Conservation (phyloP, 345 rosid genomes). For the Bruguiera parviflora region DNA sequence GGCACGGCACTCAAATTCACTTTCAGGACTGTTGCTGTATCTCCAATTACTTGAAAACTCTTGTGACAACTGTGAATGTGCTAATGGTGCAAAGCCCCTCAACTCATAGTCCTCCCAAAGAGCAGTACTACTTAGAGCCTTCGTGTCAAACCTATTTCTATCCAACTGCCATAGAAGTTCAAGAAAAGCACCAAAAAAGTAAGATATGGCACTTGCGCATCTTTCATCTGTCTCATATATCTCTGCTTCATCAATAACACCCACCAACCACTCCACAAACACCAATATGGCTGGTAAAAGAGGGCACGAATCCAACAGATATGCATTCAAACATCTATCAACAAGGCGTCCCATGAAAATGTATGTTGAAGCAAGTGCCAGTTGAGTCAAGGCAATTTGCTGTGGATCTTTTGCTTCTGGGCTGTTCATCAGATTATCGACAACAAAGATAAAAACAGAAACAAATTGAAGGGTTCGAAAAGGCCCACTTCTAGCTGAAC, state of each 20-base stretch:
- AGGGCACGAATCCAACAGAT: constrained; percentile 44
- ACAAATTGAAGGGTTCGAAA: constrained; percentile 64
- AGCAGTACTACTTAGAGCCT: constrained; percentile 32
- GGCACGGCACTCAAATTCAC: constrained; percentile 47
- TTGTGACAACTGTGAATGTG: constrained; percentile 34
- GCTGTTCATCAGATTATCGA: constrained; percentile 37
- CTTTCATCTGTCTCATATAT: constrained; percentile 41
- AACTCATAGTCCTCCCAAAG: constrained; percentile 93
- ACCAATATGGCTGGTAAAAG: constrained; percentile 70
- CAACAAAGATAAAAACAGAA: constrained; percentile 56
- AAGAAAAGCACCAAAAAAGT: constrained; percentile 50
- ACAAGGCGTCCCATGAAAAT: constrained; percentile 65
- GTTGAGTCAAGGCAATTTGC: constrained; percentile 30
- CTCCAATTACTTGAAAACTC: constrained; percentile 56
- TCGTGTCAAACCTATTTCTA: constrained; percentile 13
- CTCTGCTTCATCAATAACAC: constrained; percentile 41
- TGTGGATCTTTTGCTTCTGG: constrained; percentile 24
- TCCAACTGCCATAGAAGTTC: constrained; percentile 46
- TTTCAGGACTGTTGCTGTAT: constrained; percentile 35
- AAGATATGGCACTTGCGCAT: constrained; percentile 46
- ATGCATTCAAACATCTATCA: constrained; percentile 55
- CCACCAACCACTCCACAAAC: constrained; percentile 68
- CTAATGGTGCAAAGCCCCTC: constrained; percentile 68
- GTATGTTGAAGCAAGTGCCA: constrained; percentile 46
- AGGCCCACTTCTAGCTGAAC: constrained; percentile 63